Base-by-base conservation (phyloP, 129 eudicot genomes). In the Tanacetum coccineum region DNA sequence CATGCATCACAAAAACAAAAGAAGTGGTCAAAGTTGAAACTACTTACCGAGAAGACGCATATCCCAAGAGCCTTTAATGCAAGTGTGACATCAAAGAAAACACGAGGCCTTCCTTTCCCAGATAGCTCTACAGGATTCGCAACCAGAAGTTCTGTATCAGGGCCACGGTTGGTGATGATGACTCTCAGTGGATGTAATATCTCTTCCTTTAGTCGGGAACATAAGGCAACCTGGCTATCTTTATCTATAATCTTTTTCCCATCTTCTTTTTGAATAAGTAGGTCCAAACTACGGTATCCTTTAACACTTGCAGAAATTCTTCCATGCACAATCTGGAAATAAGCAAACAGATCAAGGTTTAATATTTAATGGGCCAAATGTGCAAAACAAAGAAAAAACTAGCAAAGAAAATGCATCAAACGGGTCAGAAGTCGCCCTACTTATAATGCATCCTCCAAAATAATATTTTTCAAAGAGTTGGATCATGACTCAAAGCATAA, bases 71-170 rank as follows among this genome's bases (percentile, higher is more conserved):
- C 74, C 82, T 83, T 85, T 17, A 91, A 54, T 1, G 93, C 96
- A 22, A 71, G 70, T 25, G 98, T 85, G 49, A 85, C 94, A 66
- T 91, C 96, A 59, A 85, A 83, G 44, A 91, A 83, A 62, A 91
- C 96, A 50, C 90, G 85, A 13, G 98, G 98, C 72, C 98, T 85
- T 76, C 98, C 98, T 64, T 74, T 80, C 60, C 96, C 96, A 59
- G 83, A 85, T 74, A 88, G 67, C 76, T 92, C 98, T 4, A 85
- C 94, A 14, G 95, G 98, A 81, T 92, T 92, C 58, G 95, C 98
- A 45, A 92, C 96, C 70, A 88, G 48, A 58, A 88, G 95, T 78
- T 92, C 96, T 1, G 95, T 80, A 65, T 92, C 98, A 28, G 98
- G 98, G 39, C 98, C 98, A 11, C 98, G 95, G 55, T 70, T 88